These are phyloP conservation scores for Mycena galericulata DNA, from an alignment of 768 basidiomycete genomes.

Conservation along the genomic window DNA sequence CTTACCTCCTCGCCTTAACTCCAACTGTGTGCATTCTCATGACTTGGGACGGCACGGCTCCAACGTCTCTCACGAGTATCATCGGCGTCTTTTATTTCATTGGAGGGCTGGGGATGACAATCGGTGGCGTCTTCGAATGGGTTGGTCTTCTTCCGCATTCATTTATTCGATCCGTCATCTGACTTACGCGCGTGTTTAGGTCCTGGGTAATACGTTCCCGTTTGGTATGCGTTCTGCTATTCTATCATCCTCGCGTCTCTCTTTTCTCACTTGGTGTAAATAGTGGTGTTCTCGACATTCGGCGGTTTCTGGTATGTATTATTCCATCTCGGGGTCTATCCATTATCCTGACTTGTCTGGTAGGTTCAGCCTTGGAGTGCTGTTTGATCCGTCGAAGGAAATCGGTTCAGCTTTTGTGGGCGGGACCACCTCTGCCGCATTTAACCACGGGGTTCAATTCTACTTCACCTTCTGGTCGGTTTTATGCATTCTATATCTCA, in stretches of 20 bases:
- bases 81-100: slow-evolving; percentile 34
- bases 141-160: slow-evolving; percentile 4
- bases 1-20: slow-evolving; percentile 33
- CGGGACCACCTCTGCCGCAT: slow-evolving; percentile 14
- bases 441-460: slow-evolving; percentile 31
- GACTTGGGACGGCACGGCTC: slow-evolving; percentile 33
- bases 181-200: slow-evolving; percentile 23
- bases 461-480: slow-evolving; percentile 33
- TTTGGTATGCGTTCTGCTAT: slow-evolving; percentile 15
- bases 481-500: slow-evolving; percentile 24
- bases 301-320: slow-evolving; percentile 34
- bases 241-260: background rate
- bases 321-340: too few species aligned
- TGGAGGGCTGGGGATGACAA: slow-evolving; percentile 34
- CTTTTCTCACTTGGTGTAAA: background rate
- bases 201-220: slow-evolving; percentile 37
- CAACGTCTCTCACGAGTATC: slow-evolving; percentile 24
- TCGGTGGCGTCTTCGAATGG: slow-evolving; percentile 37
- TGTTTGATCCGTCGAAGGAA: slow-evolving; percentile 31
- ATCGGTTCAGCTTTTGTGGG: slow-evolving; percentile 24
- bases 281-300: slow-evolving; percentile 33
- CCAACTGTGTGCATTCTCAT: slow-evolving; percentile 34
- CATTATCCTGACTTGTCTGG: background rate
- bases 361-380: slow-evolving; percentile 32
- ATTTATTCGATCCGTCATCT: background rate